phyloP scores from a whole-genome alignment of 768 basidiomycete genomes.

The Tylopilus rubrobrunneus region DNA sequence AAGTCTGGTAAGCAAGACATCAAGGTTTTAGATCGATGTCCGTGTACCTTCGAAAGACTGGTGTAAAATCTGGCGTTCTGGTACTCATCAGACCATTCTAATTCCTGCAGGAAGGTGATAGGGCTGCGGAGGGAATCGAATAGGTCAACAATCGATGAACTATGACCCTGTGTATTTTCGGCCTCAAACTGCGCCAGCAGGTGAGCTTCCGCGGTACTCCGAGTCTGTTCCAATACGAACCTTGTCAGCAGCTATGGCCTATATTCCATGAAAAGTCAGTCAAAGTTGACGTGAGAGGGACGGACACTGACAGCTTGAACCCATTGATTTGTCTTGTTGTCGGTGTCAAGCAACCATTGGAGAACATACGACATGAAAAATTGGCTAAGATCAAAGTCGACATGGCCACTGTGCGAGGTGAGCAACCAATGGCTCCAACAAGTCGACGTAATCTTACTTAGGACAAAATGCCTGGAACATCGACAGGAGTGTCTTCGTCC shows the following conservation, averaged over 20 bases:
- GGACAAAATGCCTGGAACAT: conserved; percentile 83
- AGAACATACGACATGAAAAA: conserved; percentile 89
- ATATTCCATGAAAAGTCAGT: conserved; percentile 7
- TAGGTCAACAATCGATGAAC: conserved; percentile 95
- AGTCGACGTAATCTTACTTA: conserved; percentile 45
- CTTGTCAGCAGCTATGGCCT: conserved; percentile 84
- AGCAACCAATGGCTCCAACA: background rate
- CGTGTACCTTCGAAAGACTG: conserved; percentile 73
- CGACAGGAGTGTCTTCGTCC: conserved; percentile 67
- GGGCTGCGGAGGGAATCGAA: conserved; percentile 93
- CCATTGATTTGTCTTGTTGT: conserved; percentile 90
- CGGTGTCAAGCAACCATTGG: conserved; percentile 86
- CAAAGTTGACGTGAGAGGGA: background rate
- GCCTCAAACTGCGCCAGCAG: conserved; percentile 60
- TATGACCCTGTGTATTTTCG: conserved; percentile 76
- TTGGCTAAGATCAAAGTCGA: conserved; percentile 64
- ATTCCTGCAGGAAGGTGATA: conserved; percentile 78
- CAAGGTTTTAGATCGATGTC: background rate
- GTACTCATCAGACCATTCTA: conserved; percentile 90
- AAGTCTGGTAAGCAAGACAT: background rate
- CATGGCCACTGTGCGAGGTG: conserved; percentile 40
- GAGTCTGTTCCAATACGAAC: conserved; percentile 35
- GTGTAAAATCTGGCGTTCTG: conserved; percentile 91
- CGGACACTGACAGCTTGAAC: conserved; percentile 72
- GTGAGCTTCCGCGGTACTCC: conserved; percentile 1